Evolutionary conservation across 208 protist genomes (phyloP).

Genomic region (Leishmania martiniquensis): DNA sequence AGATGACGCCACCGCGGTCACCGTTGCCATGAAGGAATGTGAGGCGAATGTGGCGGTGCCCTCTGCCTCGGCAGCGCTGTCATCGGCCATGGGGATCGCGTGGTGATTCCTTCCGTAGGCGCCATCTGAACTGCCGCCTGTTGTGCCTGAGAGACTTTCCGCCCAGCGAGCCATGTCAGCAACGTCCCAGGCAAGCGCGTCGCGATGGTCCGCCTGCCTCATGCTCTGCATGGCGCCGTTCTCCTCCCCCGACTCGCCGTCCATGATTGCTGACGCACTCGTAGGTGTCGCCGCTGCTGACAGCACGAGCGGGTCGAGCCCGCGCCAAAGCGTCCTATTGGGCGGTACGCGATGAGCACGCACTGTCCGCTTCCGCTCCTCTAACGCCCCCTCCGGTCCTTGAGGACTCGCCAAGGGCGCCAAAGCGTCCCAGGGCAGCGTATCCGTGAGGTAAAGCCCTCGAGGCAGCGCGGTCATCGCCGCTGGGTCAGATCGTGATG

Average conservation of each 20-base stretch:
- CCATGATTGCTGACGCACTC: background rate
- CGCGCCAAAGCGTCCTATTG: constrained; percentile 20
- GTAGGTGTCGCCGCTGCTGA: background rate
- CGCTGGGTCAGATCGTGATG: background rate
- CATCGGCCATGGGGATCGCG: background rate
- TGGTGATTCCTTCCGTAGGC: background rate
- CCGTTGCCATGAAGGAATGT: background rate
- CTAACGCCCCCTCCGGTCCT: background rate
- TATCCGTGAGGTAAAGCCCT: constrained; percentile 18
- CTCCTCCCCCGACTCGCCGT: background rate
- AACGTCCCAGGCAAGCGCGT: constrained; percentile 1
- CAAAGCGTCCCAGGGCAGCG: background rate
- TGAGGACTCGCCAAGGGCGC: background rate
- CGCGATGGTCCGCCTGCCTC: background rate
- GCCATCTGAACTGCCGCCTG: background rate
- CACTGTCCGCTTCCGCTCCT: background rate
- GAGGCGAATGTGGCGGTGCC: background rate
- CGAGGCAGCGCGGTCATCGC: background rate
- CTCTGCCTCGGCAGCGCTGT: background rate
- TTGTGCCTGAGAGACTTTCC: background rate
- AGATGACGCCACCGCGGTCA: constrained; percentile 1
- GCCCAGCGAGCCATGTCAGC: constrained; percentile 1
- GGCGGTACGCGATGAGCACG: constrained; percentile 12
- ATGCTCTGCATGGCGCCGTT: background rate
- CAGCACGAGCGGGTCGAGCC: constrained; percentile 20